A percentile compares a stretch with the other conserved stretches of the same genome.
Conservation (phyloP, 1,284 basidiomycete genomes). For the Irpex sp. region DNA sequence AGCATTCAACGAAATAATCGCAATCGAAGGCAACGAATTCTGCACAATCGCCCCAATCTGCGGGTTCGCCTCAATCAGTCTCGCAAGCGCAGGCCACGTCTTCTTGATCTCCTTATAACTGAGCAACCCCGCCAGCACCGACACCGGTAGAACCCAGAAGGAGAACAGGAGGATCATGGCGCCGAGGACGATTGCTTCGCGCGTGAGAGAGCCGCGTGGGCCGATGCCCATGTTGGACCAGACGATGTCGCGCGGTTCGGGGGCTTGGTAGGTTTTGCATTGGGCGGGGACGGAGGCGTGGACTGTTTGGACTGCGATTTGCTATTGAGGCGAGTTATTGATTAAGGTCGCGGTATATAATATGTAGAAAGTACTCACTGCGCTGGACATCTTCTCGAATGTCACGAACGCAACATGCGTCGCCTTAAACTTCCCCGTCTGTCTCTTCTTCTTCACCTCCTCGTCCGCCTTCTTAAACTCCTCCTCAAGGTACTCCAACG, state of each 20-base stretch:
- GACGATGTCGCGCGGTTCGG: constrained; percentile 93
- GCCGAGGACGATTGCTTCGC: constrained; percentile 65
- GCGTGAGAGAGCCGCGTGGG: constrained; percentile 47
- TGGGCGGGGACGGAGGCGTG: constrained; percentile 69
- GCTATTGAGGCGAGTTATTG: constrained; percentile 36
- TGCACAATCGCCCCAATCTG: constrained; percentile 84
- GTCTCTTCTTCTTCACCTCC: constrained; percentile 61
- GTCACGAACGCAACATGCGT: constrained; percentile 93
- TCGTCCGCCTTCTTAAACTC: constrained; percentile 79
- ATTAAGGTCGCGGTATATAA: not conserved
- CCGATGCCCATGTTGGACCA: constrained; percentile 86
- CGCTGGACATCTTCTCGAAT: constrained; percentile 90
- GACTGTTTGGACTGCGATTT: constrained; percentile 86
- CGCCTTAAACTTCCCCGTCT: constrained; percentile 67
- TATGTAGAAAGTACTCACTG: constrained; percentile 47
- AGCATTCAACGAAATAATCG: constrained; percentile 88
- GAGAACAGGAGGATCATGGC: constrained; percentile 70
- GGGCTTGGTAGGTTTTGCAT: constrained; percentile 70
- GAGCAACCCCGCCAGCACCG: constrained; percentile 78
- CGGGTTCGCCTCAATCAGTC: constrained; percentile 74
- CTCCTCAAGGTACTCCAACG: constrained; percentile 78
- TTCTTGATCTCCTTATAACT: constrained; percentile 92
- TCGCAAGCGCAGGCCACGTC: constrained; percentile 78
- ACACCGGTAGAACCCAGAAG: constrained; percentile 86
- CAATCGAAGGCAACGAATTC: constrained; percentile 88